These are phyloP conservation scores for Heimioporus sp. DNA, from an alignment of 768 basidiomycete species.

Conservation along the genomic window DNA sequence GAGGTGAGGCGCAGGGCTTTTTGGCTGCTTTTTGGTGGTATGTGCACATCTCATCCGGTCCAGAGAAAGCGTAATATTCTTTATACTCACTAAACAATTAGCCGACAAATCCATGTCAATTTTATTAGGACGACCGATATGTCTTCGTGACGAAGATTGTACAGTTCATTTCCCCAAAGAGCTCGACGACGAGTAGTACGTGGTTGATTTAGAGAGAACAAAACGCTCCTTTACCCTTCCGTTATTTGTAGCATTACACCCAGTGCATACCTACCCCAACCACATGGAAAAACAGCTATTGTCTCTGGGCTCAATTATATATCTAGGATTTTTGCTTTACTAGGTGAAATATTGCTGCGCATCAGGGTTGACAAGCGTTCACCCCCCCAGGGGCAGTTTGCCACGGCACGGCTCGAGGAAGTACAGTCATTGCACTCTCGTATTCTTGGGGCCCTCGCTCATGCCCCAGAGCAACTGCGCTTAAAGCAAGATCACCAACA, in stretches of 20 bases:
- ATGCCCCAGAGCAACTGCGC: slow-evolving; percentile 73
- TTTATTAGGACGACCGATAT: slow-evolving; percentile 79
- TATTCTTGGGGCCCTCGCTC: slow-evolving; percentile 69
- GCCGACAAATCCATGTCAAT: slow-evolving; percentile 92
- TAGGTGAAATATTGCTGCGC: slow-evolving; percentile 84
- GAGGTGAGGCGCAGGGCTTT: slow-evolving; percentile 85
- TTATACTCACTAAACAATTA: slow-evolving; percentile 24
- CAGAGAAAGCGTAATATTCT: background rate
- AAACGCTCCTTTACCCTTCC: slow-evolving; percentile 18
- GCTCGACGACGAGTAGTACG: slow-evolving; percentile 87
- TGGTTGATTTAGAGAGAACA: slow-evolving; percentile 26
- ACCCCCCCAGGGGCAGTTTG: slow-evolving; percentile 82
- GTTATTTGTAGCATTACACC: slow-evolving; percentile 66
- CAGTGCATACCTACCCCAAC: slow-evolving; percentile 79
- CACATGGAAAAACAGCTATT: slow-evolving; percentile 81
- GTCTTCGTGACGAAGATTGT: slow-evolving; percentile 87
- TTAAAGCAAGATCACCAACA: slow-evolving; percentile 58
- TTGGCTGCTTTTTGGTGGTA: slow-evolving; percentile 89
- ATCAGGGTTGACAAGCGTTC: slow-evolving; percentile 86
- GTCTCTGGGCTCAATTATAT: slow-evolving; percentile 87
- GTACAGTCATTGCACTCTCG: slow-evolving; percentile 77
- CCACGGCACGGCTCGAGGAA: slow-evolving; percentile 81
- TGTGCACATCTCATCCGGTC: slow-evolving; percentile 20
- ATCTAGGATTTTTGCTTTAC: slow-evolving; percentile 80
- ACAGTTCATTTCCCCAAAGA: slow-evolving; percentile 87